A percentile compares a stretch with the other conserved stretches of the same genome.
phyloP scores from a whole-genome alignment of 2,329 filamentous ascomycete species.

The Fusarium hostae region DNA sequence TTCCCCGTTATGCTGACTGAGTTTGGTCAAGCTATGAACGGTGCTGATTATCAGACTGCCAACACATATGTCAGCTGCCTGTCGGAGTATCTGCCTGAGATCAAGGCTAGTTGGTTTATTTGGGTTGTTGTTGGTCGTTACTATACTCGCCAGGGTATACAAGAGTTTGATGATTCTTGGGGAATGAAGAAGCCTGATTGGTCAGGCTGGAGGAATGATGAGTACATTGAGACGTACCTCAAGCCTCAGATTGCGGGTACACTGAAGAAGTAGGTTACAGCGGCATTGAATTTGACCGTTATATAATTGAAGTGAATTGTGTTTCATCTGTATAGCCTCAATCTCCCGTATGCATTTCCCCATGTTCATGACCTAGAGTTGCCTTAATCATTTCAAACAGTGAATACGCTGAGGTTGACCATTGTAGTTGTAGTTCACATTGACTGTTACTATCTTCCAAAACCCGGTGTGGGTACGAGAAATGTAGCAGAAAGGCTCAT shows the following conservation, averaged over 20 bases:
- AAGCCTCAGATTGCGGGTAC: conserved; percentile 23
- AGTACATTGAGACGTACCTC: conserved; percentile 51
- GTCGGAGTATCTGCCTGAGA: conserved; percentile 57
- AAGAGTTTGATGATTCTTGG: conserved; percentile 68
- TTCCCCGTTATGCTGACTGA: conserved; percentile 60
- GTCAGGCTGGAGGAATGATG: conserved; percentile 60
- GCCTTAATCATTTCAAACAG: too few species aligned
- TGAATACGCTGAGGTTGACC: too few species aligned
- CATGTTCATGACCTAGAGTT: too few species aligned
- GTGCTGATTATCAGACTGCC: conserved; percentile 52
- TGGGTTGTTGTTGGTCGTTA: conserved; percentile 70
- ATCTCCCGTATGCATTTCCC: too few species aligned
- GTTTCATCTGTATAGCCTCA: too few species aligned
- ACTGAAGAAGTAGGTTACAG: not conserved
- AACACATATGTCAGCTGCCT: conserved; percentile 64
- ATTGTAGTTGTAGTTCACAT: too few species aligned
- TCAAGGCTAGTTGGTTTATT: conserved; percentile 65
- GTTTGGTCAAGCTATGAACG: conserved; percentile 64
- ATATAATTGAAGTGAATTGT: too few species aligned
- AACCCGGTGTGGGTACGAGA: too few species aligned
- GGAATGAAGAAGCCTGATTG: conserved; percentile 65
- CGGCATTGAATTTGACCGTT: too few species aligned
- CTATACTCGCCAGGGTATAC: conserved; percentile 63
- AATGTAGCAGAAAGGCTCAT: too few species aligned
- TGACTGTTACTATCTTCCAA: too few species aligned